Evolutionary conservation across 257 asterid species (phyloP), one percentile per base, ranked within the genome.

Genomic region (Lantana camara): DNA sequence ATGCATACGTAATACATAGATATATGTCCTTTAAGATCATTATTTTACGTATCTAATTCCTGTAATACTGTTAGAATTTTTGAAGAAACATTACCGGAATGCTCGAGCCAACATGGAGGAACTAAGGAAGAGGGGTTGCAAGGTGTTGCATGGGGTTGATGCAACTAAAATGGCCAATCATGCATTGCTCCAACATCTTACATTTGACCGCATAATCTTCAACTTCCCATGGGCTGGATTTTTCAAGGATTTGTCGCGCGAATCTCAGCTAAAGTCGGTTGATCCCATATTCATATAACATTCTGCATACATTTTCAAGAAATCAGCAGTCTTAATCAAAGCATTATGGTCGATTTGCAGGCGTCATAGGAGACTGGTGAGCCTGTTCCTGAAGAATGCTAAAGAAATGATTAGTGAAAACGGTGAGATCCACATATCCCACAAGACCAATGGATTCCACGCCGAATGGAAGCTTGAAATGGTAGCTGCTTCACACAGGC

Each of bases 161-260:
- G 89, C 89, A 11, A 74, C 78, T 20, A 20, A 72, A 38, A 74
- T 82, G 53, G 57, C 71, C 42, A 40, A 2, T 13, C 71, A 77
- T 57, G 1, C 46, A 29, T 34, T 69, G 57, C 77, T 82, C 7
- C 42, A 55, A 15, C 51, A 46, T 53, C 29, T 74, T 17, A 77
- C 57, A 5, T 83, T 79, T n/a, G 82, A 80, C 56, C 82, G 86
- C 1, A 77, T 83, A 13, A 42, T 83, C 34, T 83, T 14, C 57
- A 83, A 83, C 70, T 80, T 83, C 50, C 89, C 89, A 4, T 66
- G 46, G 20, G 81, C 81, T 13, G 81, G 81, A 11, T 76, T 71
- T 30, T 63, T 71, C 71, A 59, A 55, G 14, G 30, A 37, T 3
- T 22, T 21, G 32, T 8, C 82, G 4, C 78, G 69, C 24, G 17